Percentiles rank a stretch among this genome's conserved stretches.
Evolutionary conservation across 2,329 filamentous ascomycete genomes (phyloP).

Genomic region (Penicillium oxalicum): DNA sequence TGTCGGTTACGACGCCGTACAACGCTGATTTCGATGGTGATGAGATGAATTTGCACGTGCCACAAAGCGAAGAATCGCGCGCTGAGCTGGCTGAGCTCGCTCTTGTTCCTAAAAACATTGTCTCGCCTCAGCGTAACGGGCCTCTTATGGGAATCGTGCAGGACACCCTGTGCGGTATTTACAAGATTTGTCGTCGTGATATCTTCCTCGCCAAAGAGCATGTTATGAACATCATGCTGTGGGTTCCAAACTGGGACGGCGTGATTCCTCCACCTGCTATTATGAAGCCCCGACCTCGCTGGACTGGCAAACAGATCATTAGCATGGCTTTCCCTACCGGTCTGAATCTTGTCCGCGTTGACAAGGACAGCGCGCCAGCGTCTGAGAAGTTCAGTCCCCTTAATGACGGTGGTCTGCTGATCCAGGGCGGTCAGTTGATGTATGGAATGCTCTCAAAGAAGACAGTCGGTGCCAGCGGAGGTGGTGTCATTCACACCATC

Average conservation of each 20-base stretch:
- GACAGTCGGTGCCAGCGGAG: slow-evolving; percentile 79
- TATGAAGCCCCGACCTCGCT: slow-evolving; percentile 81
- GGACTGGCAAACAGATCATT: slow-evolving; percentile 97
- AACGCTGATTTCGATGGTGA: slow-evolving; percentile 99
- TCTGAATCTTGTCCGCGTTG: slow-evolving; percentile 67
- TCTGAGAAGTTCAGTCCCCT: slow-evolving; percentile 53
- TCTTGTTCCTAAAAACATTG: slow-evolving; percentile 97
- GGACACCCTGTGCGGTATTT: slow-evolving; percentile 90
- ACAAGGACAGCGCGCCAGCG: slow-evolving; percentile 55
- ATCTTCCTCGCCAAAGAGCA: slow-evolving; percentile 83
- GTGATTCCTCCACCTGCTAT: slow-evolving; percentile 92
- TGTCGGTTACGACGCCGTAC: slow-evolving; percentile 97
- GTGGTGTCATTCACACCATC: slow-evolving; percentile 90
- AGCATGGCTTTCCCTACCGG: slow-evolving; percentile 86
- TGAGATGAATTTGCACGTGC: slow-evolving; percentile 99
- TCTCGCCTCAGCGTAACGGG: slow-evolving; percentile 93
- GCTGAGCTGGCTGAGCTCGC: slow-evolving; percentile 92
- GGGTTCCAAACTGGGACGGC: slow-evolving; percentile 97
- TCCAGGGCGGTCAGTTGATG: slow-evolving; percentile 82
- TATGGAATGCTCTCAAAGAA: slow-evolving; percentile 92
- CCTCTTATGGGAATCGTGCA: slow-evolving; percentile 99
- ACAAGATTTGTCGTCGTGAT: slow-evolving; percentile 93
- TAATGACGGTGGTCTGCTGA: slow-evolving; percentile 71
- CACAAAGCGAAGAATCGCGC: slow-evolving; percentile 92
- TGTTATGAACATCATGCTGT: slow-evolving; percentile 95